These are phyloP conservation scores for Pichia membranifaciens DNA, from an alignment of 805 yeast genomes.

Conservation along the genomic window DNA sequence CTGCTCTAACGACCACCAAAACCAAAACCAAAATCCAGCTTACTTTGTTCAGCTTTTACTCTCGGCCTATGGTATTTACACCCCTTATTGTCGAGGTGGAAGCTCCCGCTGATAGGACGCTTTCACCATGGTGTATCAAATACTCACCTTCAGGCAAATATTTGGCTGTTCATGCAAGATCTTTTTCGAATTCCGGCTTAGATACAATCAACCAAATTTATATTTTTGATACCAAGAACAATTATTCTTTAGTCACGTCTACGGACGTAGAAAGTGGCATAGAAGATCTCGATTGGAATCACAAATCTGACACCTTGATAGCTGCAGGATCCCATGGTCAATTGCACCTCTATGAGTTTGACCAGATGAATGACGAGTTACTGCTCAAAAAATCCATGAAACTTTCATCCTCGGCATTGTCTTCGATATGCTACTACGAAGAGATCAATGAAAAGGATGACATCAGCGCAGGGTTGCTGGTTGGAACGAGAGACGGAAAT, in stretches of 20 bases:
- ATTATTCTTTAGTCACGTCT: conserved; percentile 1
- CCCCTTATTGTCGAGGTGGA: conserved; percentile 5
- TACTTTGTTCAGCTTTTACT: not conserved
- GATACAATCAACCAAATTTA: conserved; percentile 1
- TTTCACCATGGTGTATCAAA: conserved; percentile 10
- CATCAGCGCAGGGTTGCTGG: not conserved
- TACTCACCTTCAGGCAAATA: conserved; percentile 13
- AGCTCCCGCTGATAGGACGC: not conserved
- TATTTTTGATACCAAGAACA: conserved; percentile 3
- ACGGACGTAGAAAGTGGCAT: not conserved
- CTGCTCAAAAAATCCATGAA: not conserved
- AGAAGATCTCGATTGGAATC: conserved; percentile 10
- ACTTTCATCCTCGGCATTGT: conserved; percentile 14
- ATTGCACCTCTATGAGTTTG: conserved; percentile 7
- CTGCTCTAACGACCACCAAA: not conserved
- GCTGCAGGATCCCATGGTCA: conserved; percentile 11
- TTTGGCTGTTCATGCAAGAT: conserved; percentile 7
- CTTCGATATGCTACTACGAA: conserved; percentile 6
- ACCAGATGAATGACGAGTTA: not conserved
- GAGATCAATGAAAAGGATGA: not conserved
- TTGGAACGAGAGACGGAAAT: conserved; percentile 17
- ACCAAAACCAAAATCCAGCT: not conserved
- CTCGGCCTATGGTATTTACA: not conserved
- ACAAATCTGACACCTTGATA: conserved; percentile 1
- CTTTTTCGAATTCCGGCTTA: not conserved